A percentile compares a stretch with the other conserved stretches of the same genome.
Evolutionary conservation across 768 basidiomycete genomes (phyloP).

Genomic region (Mycena epipterygia): DNA sequence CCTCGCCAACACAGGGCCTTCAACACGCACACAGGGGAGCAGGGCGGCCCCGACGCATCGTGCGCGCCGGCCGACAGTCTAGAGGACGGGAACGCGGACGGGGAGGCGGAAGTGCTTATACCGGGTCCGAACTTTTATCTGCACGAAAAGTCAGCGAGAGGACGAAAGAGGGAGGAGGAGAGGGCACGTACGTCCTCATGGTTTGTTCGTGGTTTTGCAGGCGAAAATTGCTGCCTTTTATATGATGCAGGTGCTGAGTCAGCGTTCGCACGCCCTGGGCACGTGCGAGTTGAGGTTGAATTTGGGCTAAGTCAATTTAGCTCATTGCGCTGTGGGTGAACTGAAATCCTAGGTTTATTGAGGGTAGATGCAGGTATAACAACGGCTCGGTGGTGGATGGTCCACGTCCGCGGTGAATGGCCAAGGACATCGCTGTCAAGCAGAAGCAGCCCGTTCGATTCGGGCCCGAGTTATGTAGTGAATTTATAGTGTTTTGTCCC

Average conservation of each 20-base stretch:
- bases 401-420: too few relatives aligned
- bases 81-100: constrained; percentile 96
- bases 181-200: constrained; percentile 69
- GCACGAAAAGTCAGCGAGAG: neutral
- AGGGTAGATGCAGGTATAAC: too few relatives aligned
- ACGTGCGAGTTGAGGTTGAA: too few relatives aligned
- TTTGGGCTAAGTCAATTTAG: too few relatives aligned
- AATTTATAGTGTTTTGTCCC: too few relatives aligned
- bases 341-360: too few relatives aligned
- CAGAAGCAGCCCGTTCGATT: neutral
- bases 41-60: constrained; percentile 54
- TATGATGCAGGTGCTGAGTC: constrained; percentile 16
- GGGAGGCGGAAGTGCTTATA: constrained; percentile 84
- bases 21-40: constrained; percentile 49
- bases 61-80: constrained; percentile 55
- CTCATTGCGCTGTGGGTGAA: too few relatives aligned
- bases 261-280: constrained; percentile 35
- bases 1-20: constrained; percentile 68
- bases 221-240: constrained; percentile 21
- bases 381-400: too few relatives aligned
- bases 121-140: constrained; percentile 92
- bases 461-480: neutral
- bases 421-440: neutral
- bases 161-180: neutral
- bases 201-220: constrained; percentile 70